Base-by-base conservation (phyloP, 2,329 filamentous ascomycete species). In the Nothopassalora personata region DNA sequence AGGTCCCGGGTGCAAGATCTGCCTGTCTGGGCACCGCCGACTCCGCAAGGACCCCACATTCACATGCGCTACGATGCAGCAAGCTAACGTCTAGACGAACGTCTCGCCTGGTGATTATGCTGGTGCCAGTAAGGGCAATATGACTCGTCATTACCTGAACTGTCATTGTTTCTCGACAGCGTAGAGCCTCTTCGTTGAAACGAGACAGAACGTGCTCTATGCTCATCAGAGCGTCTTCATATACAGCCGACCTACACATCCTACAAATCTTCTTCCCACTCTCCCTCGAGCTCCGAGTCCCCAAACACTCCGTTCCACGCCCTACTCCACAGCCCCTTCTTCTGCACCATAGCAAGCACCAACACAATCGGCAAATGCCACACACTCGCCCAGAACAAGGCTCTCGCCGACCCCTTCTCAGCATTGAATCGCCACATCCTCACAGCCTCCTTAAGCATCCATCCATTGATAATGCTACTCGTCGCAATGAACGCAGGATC, bases 381-480 rank as follows among this genome's bases (percentile, higher is more conserved):
- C 9, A 99, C 91, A 73, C 91, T 96, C 1, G 94, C 92, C 94
- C 94, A 99, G 74, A 99, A 99, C 54, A 99, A 75, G 0, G 88
- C 87, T 57, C 91, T 83, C 1, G 94, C 92, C 18, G 84, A 90
- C 1, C 92, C 92, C 67, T 87, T 86, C 62, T 87, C 83, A 11
- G 93, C 93, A 68, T 91, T 84, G 30, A 84, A 78, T 63, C 82
- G 83, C 87, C 89, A 96, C 76, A 97, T 97, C 39, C 81, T 80
- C 67, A 90, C 84, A 0, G 93, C 91, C 74, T 95, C 87, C 56
- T 85, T 83, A 8, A 86, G 80, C 66, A 99, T 83, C 94, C 94
- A 99, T 33, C 81, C 79, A 72, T 99, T 99, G 61, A 95, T 85
- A 3, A 89, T 83, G 45, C 87, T 80, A 67, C 90, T 96, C 1